Base-by-base conservation (phyloP, 2,329 filamentous ascomycete genomes). In the Microascus cirrosus region DNA sequence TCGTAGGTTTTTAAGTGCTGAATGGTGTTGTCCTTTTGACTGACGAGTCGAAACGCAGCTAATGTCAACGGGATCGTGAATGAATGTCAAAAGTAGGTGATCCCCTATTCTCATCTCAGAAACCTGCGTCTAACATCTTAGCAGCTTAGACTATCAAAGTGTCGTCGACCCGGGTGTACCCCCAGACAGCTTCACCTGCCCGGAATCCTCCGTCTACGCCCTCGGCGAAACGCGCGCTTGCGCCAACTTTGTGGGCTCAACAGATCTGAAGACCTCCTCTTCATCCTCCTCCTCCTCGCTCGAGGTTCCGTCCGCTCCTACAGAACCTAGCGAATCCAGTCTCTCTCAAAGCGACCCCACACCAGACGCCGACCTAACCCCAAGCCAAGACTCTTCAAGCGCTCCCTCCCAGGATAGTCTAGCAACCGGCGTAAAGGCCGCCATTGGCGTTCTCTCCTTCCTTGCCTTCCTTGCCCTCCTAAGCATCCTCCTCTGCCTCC, bases 391-490 rank as follows among this genome's bases (percentile, higher is more conserved):
- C 35, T 24, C 32, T 22, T n/a, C 24, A 12, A 24, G 15, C 13
- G 8, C 12, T 18, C 32, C 50, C 2, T 2, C 24, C 12, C 22
- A 22, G 20, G 13, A 42, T 13, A 62, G 61, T 2, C 65, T 78
- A 6, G 67, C 75, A 1, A 62, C 65, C 1, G 73, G 72, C 2
- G 69, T 71, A 53, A 79, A 74, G 59, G 71, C 73, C 2, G 75
- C 77, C 35, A 74, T 81, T 54, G 73, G 68, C 3, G 62, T 79
- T 12, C 74, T 73, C 55, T 70, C 72, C 1, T 62, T 72, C 2
- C 63, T 77, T n/a, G 72, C 65, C 3, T 61, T 75, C 12, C 59
- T 75, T 15, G 64, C 71, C 2, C 58, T 79, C 2, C 56, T 71
- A 11, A 67, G 68, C 11, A 61, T 76, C 18, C 58, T 71, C 1